Base-by-base conservation (phyloP, 306 rosid genomes). In the Vigna radiata region DNA sequence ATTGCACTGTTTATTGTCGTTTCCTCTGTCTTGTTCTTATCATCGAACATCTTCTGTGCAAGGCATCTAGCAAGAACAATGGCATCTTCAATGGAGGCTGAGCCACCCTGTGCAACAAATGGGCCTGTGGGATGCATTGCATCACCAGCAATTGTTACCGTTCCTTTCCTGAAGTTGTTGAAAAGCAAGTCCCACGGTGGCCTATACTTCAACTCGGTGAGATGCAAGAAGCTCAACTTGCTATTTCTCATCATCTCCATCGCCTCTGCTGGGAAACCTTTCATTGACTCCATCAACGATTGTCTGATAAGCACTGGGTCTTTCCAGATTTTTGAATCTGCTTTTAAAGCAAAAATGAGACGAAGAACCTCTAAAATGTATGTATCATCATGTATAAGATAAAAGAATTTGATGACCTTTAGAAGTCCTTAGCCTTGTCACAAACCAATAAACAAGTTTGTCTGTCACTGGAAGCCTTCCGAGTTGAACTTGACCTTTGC, bases 61-160 rank as follows among this genome's bases (percentile, higher is more conserved):
- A 88, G 18, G 70, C 86, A 79, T 46, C 89, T 83, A 1, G 90
- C 90, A 5, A 88, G 83, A 25, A 86, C 89, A 19, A 88, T 25
- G 0, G 91, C 90, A 53, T 90, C 92, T 85, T 90, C 90, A 8
- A 90, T 23, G 15, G 81, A 84, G 0, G 88, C 83, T 0, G 96
- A 83, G 53, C 92, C 90, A 55, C 95, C 91, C 3, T 90, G 96
- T 27, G 87, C 92, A 52, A 85, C 70, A 60, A 90, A 90, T 14
- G 96, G 96, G 2, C 92, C 91, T 52, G 85, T 85, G n/a, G 73
- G 81, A 76, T 90, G 92, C 89, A 88, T 83, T 33, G 92, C 90
- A n/a, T 90, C 96, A 6, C 92, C 96, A 0, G 92, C 92, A n/a
- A 90, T 53, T n/a, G 83, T 73, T 16, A 78, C 47, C 4, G 78